phyloP scores from a whole-genome alignment of 148 eudicot species.

The Fagopyrum tataricum region DNA sequence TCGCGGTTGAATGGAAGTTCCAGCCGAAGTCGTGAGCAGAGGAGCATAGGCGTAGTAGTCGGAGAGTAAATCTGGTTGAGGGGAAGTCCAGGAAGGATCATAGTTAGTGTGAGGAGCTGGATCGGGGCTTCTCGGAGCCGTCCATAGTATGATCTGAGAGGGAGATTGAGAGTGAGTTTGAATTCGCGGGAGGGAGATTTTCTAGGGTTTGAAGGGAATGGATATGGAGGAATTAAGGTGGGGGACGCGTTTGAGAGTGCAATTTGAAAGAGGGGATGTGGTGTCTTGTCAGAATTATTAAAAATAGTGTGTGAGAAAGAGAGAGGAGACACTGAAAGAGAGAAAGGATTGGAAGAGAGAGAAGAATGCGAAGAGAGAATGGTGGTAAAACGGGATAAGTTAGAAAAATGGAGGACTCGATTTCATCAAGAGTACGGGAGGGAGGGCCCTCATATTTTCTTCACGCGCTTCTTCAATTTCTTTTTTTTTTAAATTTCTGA shows the following conservation, averaged over 20 bases:
- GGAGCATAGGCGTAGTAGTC: constrained; percentile 6
- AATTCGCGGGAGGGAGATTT: background rate
- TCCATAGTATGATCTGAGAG: background rate
- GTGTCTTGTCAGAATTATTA: background rate
- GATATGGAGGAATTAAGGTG: background rate
- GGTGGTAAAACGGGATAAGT: constrained; percentile 7
- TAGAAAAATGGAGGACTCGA: constrained; percentile 7
- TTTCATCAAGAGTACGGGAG: background rate
- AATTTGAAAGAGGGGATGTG: background rate
- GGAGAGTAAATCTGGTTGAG: background rate
- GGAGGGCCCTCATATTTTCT: background rate
- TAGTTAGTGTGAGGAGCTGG: background rate
- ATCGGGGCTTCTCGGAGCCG: constrained; percentile 8
- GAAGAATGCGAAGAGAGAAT: background rate
- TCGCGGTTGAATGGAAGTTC: background rate
- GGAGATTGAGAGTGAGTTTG: background rate
- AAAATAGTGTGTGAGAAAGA: background rate
- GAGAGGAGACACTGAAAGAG: constrained; percentile 5
- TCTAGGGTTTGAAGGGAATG: constrained; percentile 7
- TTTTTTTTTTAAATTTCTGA: background rate
- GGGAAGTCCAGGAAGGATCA: background rate
- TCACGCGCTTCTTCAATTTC: constrained; percentile 1
- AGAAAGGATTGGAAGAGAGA: background rate
- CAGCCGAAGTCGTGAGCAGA: constrained; percentile 9
- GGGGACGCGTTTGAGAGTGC: constrained; percentile 7